Base-by-base conservation (phyloP, 495 filamentous ascomycete genomes). In the Viridothelium virens region DNA sequence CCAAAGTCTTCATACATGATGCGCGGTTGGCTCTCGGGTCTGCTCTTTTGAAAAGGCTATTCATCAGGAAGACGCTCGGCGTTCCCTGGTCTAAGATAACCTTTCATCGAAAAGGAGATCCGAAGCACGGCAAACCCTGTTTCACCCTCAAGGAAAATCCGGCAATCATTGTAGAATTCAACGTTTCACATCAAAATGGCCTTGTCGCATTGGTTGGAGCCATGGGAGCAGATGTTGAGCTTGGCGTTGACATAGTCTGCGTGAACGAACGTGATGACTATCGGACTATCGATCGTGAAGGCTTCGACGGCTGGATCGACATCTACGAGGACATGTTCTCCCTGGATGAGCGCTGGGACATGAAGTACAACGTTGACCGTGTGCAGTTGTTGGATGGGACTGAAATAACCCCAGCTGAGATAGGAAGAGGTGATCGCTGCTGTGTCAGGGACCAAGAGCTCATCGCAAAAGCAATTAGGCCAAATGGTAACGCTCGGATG, bases 181-280 rank as follows among this genome's bases (percentile, higher is more conserved):
- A 96, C 73, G 89, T 96, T 64, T 89, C 85, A 63, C 92, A 96
- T 73, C 92, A 96, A 74, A 89, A 87, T 14, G 90, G 89, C 0
- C 76, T 96, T 11, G 91, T 93, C 10, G 82, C 83, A 4, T 71
- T 90, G 3, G 81, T 84, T 3, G 87, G 85, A 41, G 31, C 36
- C 38, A 6, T 44, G 25, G 50, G 37, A 47, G 34, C 59, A 46
- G 70, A 71, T 34, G 69, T 73, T 31, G 69, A 68, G 59, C 63
- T 90, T 10, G 89, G 88, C 5, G 83, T 87, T 10, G 89, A 91
- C 74, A 80, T 93, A 6, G 89, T 90, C 18, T 92, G 89, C 76
- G 84, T 86, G 5, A 83, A 86, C 66, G 91, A 95, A 77, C 81
- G 86, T 2, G 79, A 82, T 56, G 85, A 88, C 73, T 80, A 79